Conservation (phyloP, 768 basidiomycete genomes). For the Artomyces pyxidatus region DNA sequence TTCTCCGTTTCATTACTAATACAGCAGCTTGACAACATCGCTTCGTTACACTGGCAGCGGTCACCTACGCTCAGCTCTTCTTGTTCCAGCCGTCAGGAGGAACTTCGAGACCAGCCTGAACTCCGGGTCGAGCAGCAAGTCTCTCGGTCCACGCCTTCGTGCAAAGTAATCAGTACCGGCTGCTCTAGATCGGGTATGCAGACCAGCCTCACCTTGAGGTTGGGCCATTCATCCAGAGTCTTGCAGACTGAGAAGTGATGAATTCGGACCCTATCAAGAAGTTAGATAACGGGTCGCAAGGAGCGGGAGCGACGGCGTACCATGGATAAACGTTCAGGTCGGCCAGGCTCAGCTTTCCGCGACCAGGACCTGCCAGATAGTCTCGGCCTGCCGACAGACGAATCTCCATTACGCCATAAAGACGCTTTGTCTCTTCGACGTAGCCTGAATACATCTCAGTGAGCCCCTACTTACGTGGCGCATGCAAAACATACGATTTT, state of each 20-base stretch:
- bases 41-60: too few species aligned
- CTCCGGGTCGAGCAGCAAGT: conserved; percentile 26
- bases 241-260: conserved; percentile 44
- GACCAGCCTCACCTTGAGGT: conserved; percentile 38
- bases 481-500: conserved; percentile 40
- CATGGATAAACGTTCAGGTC: conserved; percentile 65
- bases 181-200: not conserved
- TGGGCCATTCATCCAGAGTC: conserved; percentile 54
- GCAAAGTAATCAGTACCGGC: not conserved
- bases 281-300: not conserved
- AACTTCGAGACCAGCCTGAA: conserved; percentile 25
- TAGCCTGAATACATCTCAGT: conserved; percentile 42
- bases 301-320: conserved; percentile 25
- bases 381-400: conserved; percentile 68
- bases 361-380: conserved; percentile 69
- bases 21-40: too few species aligned
- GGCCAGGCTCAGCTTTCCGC: conserved; percentile 61
- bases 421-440: conserved; percentile 69
- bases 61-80: not conserved
- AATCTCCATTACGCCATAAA: conserved; percentile 78
- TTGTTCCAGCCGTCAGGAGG: conserved; percentile 16
- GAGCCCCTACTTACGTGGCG: too few species aligned
- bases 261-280: conserved; percentile 41
- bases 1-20: too few species aligned
- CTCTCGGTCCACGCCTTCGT: conserved; percentile 34